Percentiles rank a stretch among this genome's conserved stretches.
Evolutionary conservation across 202 grass and related monocot species (phyloP).

Genomic region (Zizania palustris): DNA sequence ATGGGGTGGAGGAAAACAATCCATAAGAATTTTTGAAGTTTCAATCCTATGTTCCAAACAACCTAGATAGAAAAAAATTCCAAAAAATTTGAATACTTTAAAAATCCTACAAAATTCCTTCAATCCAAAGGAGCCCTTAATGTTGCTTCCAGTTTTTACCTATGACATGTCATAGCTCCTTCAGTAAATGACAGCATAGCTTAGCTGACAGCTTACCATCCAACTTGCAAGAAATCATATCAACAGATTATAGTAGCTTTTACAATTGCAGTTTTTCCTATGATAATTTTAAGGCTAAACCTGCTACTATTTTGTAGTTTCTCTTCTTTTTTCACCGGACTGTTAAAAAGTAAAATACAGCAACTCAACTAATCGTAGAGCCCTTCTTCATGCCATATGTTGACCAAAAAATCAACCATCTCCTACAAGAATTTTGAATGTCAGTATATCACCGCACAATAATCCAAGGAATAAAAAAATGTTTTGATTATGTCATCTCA

Average conservation of each 20-base stretch:
- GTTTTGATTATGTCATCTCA: conserved; percentile 43
- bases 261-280: conserved; percentile 17
- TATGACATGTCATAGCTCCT: not conserved
- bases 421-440: conserved; percentile 54
- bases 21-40: too few species aligned
- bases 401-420: conserved; percentile 96
- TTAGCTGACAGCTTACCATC: not conserved
- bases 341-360: conserved; percentile 7
- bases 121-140: too few species aligned
- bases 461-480: not conserved
- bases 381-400: conserved; percentile 89
- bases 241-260: conserved; percentile 3
- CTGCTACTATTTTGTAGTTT: conserved; percentile 19
- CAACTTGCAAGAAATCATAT: conserved; percentile 31
- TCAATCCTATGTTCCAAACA: too few species aligned
- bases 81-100: too few species aligned
- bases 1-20: too few species aligned
- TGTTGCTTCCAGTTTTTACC: not conserved
- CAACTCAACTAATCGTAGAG: conserved; percentile 64
- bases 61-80: too few species aligned
- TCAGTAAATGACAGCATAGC: conserved; percentile 15
- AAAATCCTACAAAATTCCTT: too few species aligned
- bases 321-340: not conserved
- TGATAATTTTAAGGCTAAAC: conserved; percentile 3
- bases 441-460: conserved; percentile 22